Conservation (phyloP, 106 monocot species). For the Dioscorea alata region DNA sequence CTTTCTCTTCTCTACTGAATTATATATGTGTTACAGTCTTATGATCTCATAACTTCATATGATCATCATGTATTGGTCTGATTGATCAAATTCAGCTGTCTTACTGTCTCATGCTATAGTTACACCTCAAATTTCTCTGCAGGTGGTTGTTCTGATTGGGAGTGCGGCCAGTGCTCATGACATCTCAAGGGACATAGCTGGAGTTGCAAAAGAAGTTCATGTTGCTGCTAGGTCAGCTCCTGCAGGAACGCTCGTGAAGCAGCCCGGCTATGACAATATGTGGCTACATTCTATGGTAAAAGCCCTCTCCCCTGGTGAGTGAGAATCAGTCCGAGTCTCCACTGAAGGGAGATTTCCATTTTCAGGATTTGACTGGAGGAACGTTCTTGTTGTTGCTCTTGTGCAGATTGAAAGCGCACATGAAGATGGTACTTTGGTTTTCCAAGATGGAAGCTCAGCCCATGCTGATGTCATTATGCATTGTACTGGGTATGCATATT, state of each 20-base stretch:
- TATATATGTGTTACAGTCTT: too few species aligned
- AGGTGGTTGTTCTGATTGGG: conserved; percentile 91
- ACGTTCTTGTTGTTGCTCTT: background rate
- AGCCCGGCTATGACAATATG: conserved; percentile 71
- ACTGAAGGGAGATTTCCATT: background rate
- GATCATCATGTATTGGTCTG: too few species aligned
- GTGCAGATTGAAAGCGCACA: conserved; percentile 58
- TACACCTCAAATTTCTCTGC: background rate
- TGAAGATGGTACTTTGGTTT: conserved; percentile 16
- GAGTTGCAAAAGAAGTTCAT: conserved; percentile 84
- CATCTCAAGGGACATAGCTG: conserved; percentile 76
- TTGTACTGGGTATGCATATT: conserved; percentile 80
- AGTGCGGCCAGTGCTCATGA: conserved; percentile 80
- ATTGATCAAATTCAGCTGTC: too few species aligned
- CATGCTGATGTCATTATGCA: conserved; percentile 84
- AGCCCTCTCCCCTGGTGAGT: conserved; percentile 28
- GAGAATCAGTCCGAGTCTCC: background rate
- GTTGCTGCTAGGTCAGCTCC: conserved; percentile 53
- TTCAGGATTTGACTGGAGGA: background rate
- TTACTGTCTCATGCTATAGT: too few species aligned
- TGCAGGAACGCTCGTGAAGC: conserved; percentile 22
- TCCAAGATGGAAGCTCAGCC: conserved; percentile 24
- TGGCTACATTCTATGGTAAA: conserved; percentile 94
- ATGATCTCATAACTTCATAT: too few species aligned
- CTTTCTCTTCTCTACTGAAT: background rate